Evolutionary conservation across 495 filamentous ascomycete species (phyloP), one percentile per base, ranked within the genome.

Genomic region (Glonium stellatum): DNA sequence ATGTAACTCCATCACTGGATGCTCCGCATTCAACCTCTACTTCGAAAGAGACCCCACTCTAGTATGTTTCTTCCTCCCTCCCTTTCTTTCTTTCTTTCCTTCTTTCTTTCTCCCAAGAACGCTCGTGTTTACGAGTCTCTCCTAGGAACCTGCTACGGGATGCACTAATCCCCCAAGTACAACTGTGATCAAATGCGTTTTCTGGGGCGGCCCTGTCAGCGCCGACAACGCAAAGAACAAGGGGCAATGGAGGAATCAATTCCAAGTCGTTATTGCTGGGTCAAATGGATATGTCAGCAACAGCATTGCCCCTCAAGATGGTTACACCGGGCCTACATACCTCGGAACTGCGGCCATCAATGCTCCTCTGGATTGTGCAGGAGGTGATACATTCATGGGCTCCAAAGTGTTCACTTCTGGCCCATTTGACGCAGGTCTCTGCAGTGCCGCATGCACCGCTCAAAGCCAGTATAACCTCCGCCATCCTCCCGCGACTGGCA

Each of bases 181-280:
- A n/a, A 64, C 58, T 10, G 4, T 51, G 41, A 64, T 64, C 52
- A 51, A 56, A 35, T 64, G 62, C 51, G 42, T 36, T 19, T 53
- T 56, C 53, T 64, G 58, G 57, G 52, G 53, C 34, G 35, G 34
- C n/a, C 51, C 47, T 6, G 23, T 61, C 25, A 13, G 19, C 41
- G 42, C 21, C 4, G 42, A 48, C 39, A 64, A 36, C 15, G 51
- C 58, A 25, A 35, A 13, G 9, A 61, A 64, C 25, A 31, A 15
- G 13, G 62, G 62, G 1, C 62, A 64, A 25, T 64, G 58, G 57
- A 49, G 62, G 6, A 31, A 25, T 22, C 34, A 64, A 51, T 64
- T 64, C 54, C 57, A 61, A 25, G 58, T 64, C 4, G 58, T 64
- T 12, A 64, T 64, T 15, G 39, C 62, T 18, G 62, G 39, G 39